Evolutionary conservation across 1,139 yeast species (phyloP), one percentile per base, ranked within the genome.

Genomic region (Sugiyamaella castrensis): DNA sequence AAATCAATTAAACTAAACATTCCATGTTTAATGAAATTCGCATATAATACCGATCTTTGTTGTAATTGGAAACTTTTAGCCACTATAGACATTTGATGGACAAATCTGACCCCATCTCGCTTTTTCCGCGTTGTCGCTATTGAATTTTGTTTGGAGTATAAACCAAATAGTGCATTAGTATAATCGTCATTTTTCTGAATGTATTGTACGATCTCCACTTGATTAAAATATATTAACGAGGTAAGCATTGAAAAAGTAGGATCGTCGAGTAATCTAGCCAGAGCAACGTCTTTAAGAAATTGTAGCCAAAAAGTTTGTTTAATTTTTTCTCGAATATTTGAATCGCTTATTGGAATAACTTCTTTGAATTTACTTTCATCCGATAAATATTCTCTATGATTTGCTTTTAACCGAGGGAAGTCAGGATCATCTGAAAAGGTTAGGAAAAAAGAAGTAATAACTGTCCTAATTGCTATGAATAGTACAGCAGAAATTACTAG

Each of bases 261-360:
- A 61, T 92, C 98, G 64, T 92, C 98, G 43, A 91, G 67, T 43
- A 84, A 71, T 48, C 96, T 72, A 2, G 92, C 92, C 33, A 91
- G 69, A 0, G 86, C 94, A 28, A 87, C 95, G 65, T 92, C 97
- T 63, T 86, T 86, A 48, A 92, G 70, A 63, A 86, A 87, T 60
- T 84, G 91, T 50, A 89, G 71, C 53, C 86, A 75, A 62, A 84
- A 87, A 40, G 94, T 89, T 59, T 80, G 81, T 54, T 81, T 80
- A 56, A 91, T 84, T 43, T 84, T 75, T 27, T 68, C 65, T 47
- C 79, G 71, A 28, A 84, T 72, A 11, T 70, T 69, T 2, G 67
- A 68, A 57, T 79, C 75, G 1, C 77, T 73, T 6, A 84, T 71
- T 1, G 91, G 89, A 15, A 88, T 70, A 3, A 91, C 86, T 57